These are phyloP conservation scores for Coniochaeta hoffmannii DNA, from an alignment of 2,329 filamentous ascomycete genomes.

Conservation along the genomic window DNA sequence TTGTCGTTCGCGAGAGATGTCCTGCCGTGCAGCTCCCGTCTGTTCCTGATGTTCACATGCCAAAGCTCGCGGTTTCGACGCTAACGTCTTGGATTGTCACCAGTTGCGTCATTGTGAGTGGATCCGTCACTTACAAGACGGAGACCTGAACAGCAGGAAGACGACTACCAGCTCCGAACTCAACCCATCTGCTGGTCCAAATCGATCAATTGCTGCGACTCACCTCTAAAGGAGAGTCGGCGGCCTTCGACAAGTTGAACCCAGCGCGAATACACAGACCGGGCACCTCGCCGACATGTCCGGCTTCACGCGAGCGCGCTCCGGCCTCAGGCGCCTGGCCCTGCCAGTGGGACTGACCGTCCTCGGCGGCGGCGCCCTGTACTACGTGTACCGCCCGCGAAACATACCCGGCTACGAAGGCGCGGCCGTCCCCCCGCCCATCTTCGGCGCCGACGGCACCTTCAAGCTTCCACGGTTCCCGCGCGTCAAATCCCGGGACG, in stretches of 20 bases:
- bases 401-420: constrained; percentile 65
- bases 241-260: background rate
- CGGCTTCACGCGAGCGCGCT: constrained; percentile 15
- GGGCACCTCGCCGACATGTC: constrained; percentile 15
- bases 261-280: background rate
- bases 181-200: background rate
- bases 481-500: constrained; percentile 50
- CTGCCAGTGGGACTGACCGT: constrained; percentile 33
- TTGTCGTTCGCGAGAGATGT: background rate
- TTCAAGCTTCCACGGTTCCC: constrained; percentile 62
- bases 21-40: background rate
- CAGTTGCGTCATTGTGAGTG: constrained; percentile 1
- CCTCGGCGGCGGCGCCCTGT: constrained; percentile 35
- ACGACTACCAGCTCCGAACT: background rate
- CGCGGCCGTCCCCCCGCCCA: constrained; percentile 62
- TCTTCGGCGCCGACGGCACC: constrained; percentile 59
- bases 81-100: background rate
- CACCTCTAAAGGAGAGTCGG: background rate
- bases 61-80: background rate
- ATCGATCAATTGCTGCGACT: background rate
- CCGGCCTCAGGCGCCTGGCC: constrained; percentile 33
- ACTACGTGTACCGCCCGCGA: constrained; percentile 57
- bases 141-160: background rate
- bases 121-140: background rate
- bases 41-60: background rate